Evolutionary conservation across 2,329 filamentous ascomycete genomes (phyloP), one percentile per base, ranked within the genome.

Genomic region (Didymella exigua): DNA sequence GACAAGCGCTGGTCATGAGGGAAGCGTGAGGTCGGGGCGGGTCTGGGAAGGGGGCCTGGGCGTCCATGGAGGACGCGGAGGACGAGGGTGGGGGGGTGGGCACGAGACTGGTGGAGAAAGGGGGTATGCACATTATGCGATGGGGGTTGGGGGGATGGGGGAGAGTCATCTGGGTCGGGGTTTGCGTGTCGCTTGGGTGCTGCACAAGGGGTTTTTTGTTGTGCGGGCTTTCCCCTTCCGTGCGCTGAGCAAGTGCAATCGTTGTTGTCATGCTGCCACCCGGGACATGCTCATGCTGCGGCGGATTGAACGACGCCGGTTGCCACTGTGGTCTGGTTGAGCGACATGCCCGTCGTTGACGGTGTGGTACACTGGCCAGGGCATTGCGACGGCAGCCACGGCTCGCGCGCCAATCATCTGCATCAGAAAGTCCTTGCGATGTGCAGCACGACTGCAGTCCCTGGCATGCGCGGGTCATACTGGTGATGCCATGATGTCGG

Each of bases 381-480:
- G 5, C 49, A 21, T 30, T 16, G 37, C 36, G 23, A 6, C 5
- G 36, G 16, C 50, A 42, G 30, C 43, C 29, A 42, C 30, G 18
- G n/a, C 31, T 8, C 10, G 19, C 30, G 18, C n/a, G n/a, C 46
- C 52, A 50, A 50, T 46, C 41, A 42, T 14, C 23, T 42, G 19
- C 19, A 27, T 34, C 30, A 36, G 52, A 42, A 26, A 7, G 34
- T 37, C 52, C 42, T 49, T 36, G 29, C n/a, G 18, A 18, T 42
- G 23, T 30, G 24, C 36, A 46, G 52, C 52, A 41, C 52, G 18
- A 55, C 46, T 1, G 24, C 21, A 16, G 29, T 45, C 46, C 52
- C 52, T 50, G 52, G 46, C 47, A 55, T 50, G 41, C 52, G 42
- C 46, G 36, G 41, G 21, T 14, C 24, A 42, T 42, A 37, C 24